Base-by-base conservation (phyloP, 192 early-diverging fungal species). In the Cladochytrium replicatum region DNA sequence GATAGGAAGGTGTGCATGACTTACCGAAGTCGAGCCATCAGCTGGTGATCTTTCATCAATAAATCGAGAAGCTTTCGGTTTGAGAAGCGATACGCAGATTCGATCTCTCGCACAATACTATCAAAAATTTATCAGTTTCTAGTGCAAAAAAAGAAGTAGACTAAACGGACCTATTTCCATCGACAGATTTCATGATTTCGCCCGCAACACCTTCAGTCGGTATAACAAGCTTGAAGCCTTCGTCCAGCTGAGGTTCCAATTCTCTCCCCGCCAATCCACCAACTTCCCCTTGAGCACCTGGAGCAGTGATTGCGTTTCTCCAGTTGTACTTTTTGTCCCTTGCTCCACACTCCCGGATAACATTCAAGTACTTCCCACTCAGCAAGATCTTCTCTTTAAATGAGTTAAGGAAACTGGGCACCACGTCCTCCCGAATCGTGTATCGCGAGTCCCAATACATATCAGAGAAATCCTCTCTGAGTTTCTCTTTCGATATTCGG, bases 311-410 rank as follows among this genome's bases (percentile, higher is more conserved):
- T n/a, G 39, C 48, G 9, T 43, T 41, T 27, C 29, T 38, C 25
- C 32, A 40, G 29, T 32, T 39, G n/a, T 26, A 13, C 32, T 52
- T 50, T 1, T 37, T 25, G 6, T 61, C 38, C 8, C 43, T 52
- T 4, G 77, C 72, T n/a, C 81, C 81, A 58, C 87, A 93, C 46
- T 88, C 89, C 0, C 86, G 68, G 21, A 97, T 70, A 1, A 95
- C 90, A 60, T 99, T 97, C 37, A 96, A 61, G 57, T 99, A 97
- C 61, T 92, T 93, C 30, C 96, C 96, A 0, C 93, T 86, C 15
- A 83, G 63, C 49, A 99, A 57, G 41, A 97, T 85, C 61, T 91
- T 90, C 2, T 72, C 72, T 19, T 82, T 73, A 15, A 82, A 72
- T 4, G 82, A 78, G 3, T 77, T 77, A 32, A 99, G 63, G 37